These are phyloP conservation scores for Amesomyces nigricolor DNA, from an alignment of 2,329 filamentous ascomycete genomes.

Conservation along the genomic window DNA sequence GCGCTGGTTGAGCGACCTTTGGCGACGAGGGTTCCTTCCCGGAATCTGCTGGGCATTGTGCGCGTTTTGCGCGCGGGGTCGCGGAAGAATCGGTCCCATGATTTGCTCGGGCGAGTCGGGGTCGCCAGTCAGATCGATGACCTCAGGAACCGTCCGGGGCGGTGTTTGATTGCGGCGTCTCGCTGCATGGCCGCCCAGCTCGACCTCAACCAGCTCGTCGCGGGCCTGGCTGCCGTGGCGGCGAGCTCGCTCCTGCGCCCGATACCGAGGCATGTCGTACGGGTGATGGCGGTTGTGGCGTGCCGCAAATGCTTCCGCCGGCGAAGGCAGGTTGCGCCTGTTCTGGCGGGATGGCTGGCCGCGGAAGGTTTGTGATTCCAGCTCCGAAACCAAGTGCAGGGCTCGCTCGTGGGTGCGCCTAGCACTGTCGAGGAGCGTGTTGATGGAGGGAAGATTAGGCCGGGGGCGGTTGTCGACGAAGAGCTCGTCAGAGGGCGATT, in stretches of 20 bases:
- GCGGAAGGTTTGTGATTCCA: background rate
- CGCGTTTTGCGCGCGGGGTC: constrained; percentile 4
- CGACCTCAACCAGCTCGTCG: constrained; percentile 35
- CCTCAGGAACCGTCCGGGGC: constrained; percentile 8
- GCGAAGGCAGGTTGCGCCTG: background rate
- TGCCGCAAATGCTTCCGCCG: background rate
- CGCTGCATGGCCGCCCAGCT: constrained; percentile 14
- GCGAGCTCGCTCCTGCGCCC: background rate
- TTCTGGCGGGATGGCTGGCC: background rate
- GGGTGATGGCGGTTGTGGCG: constrained; percentile 14
- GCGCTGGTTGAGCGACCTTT: constrained; percentile 36
- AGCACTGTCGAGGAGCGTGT: background rate
- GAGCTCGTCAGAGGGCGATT: background rate
- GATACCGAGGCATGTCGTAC: constrained; percentile 3
- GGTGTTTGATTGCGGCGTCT: background rate
- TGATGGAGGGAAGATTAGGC: background rate
- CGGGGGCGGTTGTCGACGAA: background rate
- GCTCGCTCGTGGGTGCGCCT: constrained; percentile 4
- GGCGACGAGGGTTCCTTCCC: constrained; percentile 37
- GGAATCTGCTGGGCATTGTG: background rate
- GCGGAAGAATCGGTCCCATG: background rate
- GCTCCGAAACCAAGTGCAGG: background rate
- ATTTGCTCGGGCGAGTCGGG: constrained; percentile 40
- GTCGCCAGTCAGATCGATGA: constrained; percentile 49
- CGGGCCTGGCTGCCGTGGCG: background rate